A percentile compares a stretch with the other conserved stretches of the same genome.
phyloP scores from a whole-genome alignment of 2,329 filamentous ascomycete genomes.

The Apiospora hydei region DNA sequence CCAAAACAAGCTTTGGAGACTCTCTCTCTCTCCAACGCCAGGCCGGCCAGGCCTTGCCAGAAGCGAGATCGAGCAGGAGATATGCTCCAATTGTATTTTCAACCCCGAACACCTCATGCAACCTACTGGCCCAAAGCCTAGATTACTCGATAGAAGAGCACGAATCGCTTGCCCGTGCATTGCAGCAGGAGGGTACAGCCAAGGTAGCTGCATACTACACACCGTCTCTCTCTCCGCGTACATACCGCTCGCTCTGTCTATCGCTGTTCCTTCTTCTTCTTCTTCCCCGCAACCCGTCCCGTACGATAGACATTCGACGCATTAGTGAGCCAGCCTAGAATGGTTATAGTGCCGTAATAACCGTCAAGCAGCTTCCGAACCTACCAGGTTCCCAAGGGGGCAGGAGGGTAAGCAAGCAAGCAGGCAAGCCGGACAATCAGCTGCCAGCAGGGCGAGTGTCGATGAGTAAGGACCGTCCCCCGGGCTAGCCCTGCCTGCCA shows the following conservation, averaged over 20 bases:
- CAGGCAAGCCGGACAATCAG: not conserved
- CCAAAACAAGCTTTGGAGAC: not conserved
- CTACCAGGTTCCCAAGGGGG: not conserved
- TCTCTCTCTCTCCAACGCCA: not conserved
- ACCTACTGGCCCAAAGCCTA: not conserved
- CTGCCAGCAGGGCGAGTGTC: not conserved
- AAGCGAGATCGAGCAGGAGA: not conserved
- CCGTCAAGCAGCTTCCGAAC: not conserved
- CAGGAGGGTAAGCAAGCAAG: not conserved
- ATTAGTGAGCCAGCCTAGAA: not conserved
- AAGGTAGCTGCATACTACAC: slow-evolving; percentile 8
- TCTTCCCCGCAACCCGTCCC: slow-evolving; percentile 15
- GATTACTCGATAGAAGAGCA: not conserved
- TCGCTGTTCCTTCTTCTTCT: not conserved
- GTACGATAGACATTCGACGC: slow-evolving; percentile 14
- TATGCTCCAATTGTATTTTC: not conserved
- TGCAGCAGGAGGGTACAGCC: not conserved
- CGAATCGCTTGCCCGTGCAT: not conserved
- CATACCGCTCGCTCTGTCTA: not conserved
- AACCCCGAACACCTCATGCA: not conserved
- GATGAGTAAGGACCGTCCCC: slow-evolving; percentile 1
- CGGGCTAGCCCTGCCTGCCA: not conserved
- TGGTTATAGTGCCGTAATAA: slow-evolving; percentile 11
- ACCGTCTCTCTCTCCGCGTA: not conserved
- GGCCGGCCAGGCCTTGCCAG: not conserved